phyloP scores from a whole-genome alignment of 2,329 filamentous ascomycete species.

The Furcasterigmium furcatum region DNA sequence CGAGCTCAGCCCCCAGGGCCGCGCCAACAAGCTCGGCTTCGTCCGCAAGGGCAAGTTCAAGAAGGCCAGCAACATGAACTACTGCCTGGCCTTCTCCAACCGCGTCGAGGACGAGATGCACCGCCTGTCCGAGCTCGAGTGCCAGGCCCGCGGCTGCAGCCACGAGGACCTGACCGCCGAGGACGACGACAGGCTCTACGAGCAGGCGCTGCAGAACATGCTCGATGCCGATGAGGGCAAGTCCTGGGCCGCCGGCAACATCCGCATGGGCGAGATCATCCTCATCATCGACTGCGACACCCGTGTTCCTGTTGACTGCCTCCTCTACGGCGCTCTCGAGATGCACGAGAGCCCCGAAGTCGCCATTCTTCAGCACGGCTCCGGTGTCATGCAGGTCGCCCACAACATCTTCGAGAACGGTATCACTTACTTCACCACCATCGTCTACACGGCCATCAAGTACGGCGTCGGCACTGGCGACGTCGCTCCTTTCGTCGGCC shows the following conservation, averaged over 20 bases:
- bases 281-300: conserved; percentile 68
- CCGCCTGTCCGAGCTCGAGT: conserved; percentile 5
- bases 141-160: not conserved
- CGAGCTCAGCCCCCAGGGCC: conserved; percentile 10
- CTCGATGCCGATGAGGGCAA: conserved; percentile 45
- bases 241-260: conserved; percentile 55
- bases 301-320: conserved; percentile 63
- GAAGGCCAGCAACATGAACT: conserved; percentile 69
- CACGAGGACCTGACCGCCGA: conserved; percentile 39
- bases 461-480: conserved; percentile 71
- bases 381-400: conserved; percentile 74
- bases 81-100: conserved; percentile 51
- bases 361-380: conserved; percentile 69
- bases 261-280: conserved; percentile 59
- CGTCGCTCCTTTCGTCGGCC: conserved; percentile 72
- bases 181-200: conserved; percentile 41
- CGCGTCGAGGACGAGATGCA: conserved; percentile 50
- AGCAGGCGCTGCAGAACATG: conserved; percentile 38
- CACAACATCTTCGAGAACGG: conserved; percentile 71
- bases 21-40: conserved; percentile 42
- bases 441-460: conserved; percentile 71
- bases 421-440: conserved; percentile 76
- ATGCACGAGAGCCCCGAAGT: conserved; percentile 70
- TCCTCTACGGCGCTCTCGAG: conserved; percentile 67
- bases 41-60: conserved; percentile 59